phyloP scores from a whole-genome alignment of 768 basidiomycete species.

The Lentinula sp. region DNA sequence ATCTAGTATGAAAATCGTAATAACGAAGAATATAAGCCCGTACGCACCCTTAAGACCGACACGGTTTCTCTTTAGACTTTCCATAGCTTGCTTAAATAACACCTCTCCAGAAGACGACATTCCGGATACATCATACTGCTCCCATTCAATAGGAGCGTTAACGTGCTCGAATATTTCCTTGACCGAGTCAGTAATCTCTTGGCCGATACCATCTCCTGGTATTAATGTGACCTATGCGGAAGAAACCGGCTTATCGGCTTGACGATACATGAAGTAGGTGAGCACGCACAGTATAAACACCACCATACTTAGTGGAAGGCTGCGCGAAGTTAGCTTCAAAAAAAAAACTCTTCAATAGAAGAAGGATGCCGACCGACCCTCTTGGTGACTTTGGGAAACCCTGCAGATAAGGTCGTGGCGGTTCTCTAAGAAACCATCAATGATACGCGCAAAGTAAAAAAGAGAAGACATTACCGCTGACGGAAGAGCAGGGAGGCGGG shows the following conservation, averaged over 20 bases:
- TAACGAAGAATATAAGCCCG: slow-evolving; percentile 2
- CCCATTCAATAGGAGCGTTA: slow-evolving; percentile 99
- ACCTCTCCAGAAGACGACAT: slow-evolving; percentile 92
- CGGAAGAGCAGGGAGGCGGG: slow-evolving; percentile 41
- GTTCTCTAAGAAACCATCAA: slow-evolving; percentile 37
- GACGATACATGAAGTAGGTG: slow-evolving; percentile 4
- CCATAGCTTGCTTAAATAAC: slow-evolving; percentile 97
- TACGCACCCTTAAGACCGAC: slow-evolving; percentile 92
- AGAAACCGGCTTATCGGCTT: slow-evolving; percentile 16
- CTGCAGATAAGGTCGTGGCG: slow-evolving; percentile 74
- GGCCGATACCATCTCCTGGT: slow-evolving; percentile 96
- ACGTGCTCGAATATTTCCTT: slow-evolving; percentile 98
- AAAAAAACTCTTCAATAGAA: slow-evolving; percentile 9
- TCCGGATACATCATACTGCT: slow-evolving; percentile 96
- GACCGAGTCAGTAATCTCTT: slow-evolving; percentile 95
- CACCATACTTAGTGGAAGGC: slow-evolving; percentile 87
- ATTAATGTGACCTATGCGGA: slow-evolving; percentile 82
- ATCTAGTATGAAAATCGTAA: slow-evolving; percentile 7
- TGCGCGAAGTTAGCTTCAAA: slow-evolving; percentile 22
- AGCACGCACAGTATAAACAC: slow-evolving; percentile 76
- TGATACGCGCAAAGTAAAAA: neutral
- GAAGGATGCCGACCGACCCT: slow-evolving; percentile 40
- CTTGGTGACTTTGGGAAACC: slow-evolving; percentile 69
- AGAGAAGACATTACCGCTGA: slow-evolving; percentile 40
- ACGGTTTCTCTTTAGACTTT: slow-evolving; percentile 93